Conservation (phyloP, 164 flowering plant species). For the Warburgia ugandensis region DNA sequence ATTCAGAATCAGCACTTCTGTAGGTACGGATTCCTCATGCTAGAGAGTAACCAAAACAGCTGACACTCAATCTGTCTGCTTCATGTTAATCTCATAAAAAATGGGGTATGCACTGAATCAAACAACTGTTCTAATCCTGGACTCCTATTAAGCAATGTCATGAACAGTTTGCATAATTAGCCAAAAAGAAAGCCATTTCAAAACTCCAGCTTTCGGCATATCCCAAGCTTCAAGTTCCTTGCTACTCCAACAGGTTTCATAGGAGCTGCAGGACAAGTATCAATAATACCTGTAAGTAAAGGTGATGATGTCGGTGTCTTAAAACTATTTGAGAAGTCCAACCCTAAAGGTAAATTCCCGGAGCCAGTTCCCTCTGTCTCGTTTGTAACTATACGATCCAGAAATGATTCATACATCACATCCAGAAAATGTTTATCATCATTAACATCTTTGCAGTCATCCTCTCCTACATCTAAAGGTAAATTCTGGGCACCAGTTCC, state of each 20-base stretch:
- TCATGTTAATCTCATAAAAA: too few species aligned
- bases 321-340: slow-evolving; percentile 15
- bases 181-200: slow-evolving; percentile 11
- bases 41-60: too few species aligned
- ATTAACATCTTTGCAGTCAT: slow-evolving; percentile 9
- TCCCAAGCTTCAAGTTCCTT: slow-evolving; percentile 20
- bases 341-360: slow-evolving; percentile 7
- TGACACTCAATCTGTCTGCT: too few species aligned
- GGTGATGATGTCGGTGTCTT: slow-evolving; percentile 33
- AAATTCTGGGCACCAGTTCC: slow-evolving; percentile 16
- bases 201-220: slow-evolving; percentile 65
- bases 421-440: slow-evolving; percentile 43
- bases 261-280: slow-evolving; percentile 68
- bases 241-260: slow-evolving; percentile 25
- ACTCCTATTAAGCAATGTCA: too few species aligned
- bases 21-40: too few species aligned
- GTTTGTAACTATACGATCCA: slow-evolving; percentile 36
- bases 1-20: too few species aligned
- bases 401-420: slow-evolving; percentile 30
- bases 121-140: too few species aligned
- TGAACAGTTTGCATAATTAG: too few species aligned
- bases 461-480: background rate
- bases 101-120: too few species aligned
- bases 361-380: slow-evolving; percentile 28
- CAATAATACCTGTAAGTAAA: slow-evolving; percentile 34